Evolutionary conservation across 2,329 filamentous ascomycete genomes (phyloP), one percentile per base, ranked within the genome.

Genomic region (Simplicillium aogashimaense): DNA sequence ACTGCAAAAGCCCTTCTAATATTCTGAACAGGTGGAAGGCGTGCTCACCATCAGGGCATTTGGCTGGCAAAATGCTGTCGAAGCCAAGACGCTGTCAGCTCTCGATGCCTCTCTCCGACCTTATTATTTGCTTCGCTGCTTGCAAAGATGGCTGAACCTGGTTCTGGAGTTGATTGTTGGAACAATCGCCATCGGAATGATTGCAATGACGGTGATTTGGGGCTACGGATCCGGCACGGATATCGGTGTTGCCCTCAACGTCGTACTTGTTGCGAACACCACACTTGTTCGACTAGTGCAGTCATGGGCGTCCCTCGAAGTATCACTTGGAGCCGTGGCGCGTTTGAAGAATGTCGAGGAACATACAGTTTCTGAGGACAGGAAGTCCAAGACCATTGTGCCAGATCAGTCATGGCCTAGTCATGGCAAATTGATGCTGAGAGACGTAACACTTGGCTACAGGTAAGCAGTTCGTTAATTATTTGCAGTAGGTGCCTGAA

Each of bases 61-160:
- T 17, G 50, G 47, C 10, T 59, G 53, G 52, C 41, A 40, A 8
- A 14, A 16, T 1, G 49, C 57, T 7, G 61, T 65, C 40, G 56
- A 63, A 29, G 47, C 62, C 17, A 62, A 61, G 40, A 73, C 70
- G 42, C 53, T 67, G 13, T 42, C 49, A 2, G 55, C 70, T 0
- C 52, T 78, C 2, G 67, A 54, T n/a, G 16, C 43, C 6, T 46
- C 51, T 0, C 44, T 49, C 12, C 36, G 42, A 3, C 52, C 52
- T 4, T 41, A 40, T 2, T 53, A 72, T 43, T 54, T 68, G 9
- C 57, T 71, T n/a, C 62, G 59, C 36, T 61, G 63, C 20, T 59
- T 71, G 5, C 69, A 72, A 44, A 56, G 64, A 31, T 73, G 69
- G 68, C 55, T 72, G 1, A 63, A 54, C 1, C 49, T 72, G 1